Evolutionary conservation across 106 monocot genomes (phyloP).

Genomic region (Alisma plantagoaquatica): DNA sequence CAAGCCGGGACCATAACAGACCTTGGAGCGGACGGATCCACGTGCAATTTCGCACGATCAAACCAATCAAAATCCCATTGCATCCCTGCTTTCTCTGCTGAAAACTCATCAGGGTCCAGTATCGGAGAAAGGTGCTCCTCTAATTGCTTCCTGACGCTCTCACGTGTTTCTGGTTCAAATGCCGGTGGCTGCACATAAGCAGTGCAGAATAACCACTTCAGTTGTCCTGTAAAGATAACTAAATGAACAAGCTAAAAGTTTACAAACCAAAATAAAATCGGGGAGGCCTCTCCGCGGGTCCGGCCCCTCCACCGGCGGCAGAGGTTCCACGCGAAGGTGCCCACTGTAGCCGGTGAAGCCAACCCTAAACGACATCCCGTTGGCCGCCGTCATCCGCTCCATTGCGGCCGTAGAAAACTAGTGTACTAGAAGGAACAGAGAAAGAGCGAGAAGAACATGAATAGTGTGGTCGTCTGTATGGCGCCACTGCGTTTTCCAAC

Average conservation of each 20-base stretch:
- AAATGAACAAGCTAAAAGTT: no score
- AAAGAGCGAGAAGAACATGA: no score
- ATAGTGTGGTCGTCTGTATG: no score
- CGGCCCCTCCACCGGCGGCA: constrained; percentile 45
- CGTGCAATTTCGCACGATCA: constrained; percentile 37
- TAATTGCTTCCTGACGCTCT: constrained; percentile 43
- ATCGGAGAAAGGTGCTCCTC: constrained; percentile 71
- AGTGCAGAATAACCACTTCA: no score
- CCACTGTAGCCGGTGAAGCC: constrained; percentile 92
- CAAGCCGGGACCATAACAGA: constrained; percentile 43
- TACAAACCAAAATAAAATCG: constrained; percentile 77
- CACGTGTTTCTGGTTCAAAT: constrained; percentile 53
- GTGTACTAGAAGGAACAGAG: no score
- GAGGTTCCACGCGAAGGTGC: constrained; percentile 83
- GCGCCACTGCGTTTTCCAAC: no score
- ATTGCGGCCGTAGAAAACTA: no score
- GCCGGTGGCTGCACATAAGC: constrained; percentile 53
- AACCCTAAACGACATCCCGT: constrained; percentile 57
- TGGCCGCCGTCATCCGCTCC: constrained; percentile 43
- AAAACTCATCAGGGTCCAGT: constrained; percentile 58
- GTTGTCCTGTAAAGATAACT: no score
- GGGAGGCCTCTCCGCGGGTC: constrained; percentile 38
- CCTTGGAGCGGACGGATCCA: constrained; percentile 63
- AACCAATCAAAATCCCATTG: constrained; percentile 94
- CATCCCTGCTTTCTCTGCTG: constrained; percentile 50